phyloP scores from a whole-genome alignment of 2,329 filamentous ascomycete species.

The Tolypocladium album region DNA sequence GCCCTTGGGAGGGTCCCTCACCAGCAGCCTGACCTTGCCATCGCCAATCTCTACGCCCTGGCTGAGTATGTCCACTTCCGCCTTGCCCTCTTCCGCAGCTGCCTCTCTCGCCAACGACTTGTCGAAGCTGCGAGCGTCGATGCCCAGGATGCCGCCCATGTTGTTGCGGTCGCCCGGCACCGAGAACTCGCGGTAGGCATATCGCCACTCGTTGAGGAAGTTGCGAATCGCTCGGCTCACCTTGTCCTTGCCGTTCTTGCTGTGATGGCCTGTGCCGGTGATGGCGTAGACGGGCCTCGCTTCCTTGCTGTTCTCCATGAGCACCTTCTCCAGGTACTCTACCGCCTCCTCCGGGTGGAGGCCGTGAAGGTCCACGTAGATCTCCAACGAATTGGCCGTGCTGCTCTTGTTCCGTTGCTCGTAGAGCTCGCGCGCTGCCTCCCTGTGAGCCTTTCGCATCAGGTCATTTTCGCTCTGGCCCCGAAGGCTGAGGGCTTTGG shows the following conservation, averaged over 20 bases:
- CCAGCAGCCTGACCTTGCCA: constrained; percentile 54
- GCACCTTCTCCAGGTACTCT: constrained; percentile 79
- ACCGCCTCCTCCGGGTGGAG: constrained; percentile 97
- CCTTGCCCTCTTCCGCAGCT: constrained; percentile 25
- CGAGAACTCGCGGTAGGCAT: constrained; percentile 91
- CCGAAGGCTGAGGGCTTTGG: constrained; percentile 85
- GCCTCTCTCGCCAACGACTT: constrained; percentile 43
- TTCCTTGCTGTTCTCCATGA: constrained; percentile 69
- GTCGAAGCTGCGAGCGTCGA: constrained; percentile 58
- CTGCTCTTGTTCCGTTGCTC: constrained; percentile 79
- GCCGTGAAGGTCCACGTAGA: constrained; percentile 95
- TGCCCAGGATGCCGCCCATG: constrained; percentile 65
- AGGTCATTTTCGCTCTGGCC: constrained; percentile 95
- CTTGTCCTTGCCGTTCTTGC: constrained; percentile 98
- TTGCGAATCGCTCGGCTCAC: constrained; percentile 86
- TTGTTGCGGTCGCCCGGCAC: constrained; percentile 84
- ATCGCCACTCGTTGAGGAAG: constrained; percentile 92
- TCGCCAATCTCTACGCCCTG: constrained; percentile 59
- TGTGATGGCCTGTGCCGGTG: constrained; percentile 92
- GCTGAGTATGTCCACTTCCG: constrained; percentile 46
- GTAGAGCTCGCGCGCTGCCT: constrained; percentile 84
- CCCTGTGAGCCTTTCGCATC: constrained; percentile 93
- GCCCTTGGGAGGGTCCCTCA: constrained; percentile 48
- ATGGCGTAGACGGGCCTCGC: constrained; percentile 82
- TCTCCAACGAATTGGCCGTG: constrained; percentile 48